Conservation (phyloP, 352 stramenopile genomes). For the Pythium phragmiticola region DNA sequence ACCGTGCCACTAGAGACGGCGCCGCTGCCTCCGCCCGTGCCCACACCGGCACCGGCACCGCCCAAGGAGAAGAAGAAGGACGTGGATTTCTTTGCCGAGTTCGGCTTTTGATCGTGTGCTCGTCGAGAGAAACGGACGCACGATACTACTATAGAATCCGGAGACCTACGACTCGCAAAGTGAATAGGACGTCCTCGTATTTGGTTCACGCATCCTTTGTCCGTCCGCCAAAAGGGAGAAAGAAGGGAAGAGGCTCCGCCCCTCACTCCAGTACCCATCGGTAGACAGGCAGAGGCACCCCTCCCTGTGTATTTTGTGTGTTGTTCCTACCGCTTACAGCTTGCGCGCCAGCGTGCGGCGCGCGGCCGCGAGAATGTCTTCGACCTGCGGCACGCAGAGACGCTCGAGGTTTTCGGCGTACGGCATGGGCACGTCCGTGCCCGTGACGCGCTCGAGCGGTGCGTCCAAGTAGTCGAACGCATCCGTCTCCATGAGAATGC, state of each 20-base stretch:
- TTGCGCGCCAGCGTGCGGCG: slow-evolving; percentile 85
- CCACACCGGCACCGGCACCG: slow-evolving; percentile 24
- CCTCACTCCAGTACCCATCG: no score
- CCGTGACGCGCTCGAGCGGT: slow-evolving; percentile 96
- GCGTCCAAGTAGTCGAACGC: slow-evolving; percentile 99
- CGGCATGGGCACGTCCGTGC: slow-evolving; percentile 98
- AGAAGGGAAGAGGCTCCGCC: no score
- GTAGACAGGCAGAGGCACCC: no score
- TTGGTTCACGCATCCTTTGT: no score
- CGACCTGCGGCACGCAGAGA: slow-evolving; percentile 92
- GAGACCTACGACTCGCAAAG: neutral
- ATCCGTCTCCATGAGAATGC: slow-evolving; percentile 97
- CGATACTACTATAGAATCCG: neutral
- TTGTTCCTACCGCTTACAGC: slow-evolving; percentile 43
- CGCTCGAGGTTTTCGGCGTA: slow-evolving; percentile 97
- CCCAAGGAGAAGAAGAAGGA: slow-evolving; percentile 69
- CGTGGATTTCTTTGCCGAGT: slow-evolving; percentile 85
- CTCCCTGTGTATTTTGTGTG: slow-evolving; percentile 7
- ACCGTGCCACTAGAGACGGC: slow-evolving; percentile 26
- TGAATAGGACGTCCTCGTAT: no score
- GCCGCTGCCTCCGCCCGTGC: slow-evolving; percentile 13
- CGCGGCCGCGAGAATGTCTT: slow-evolving; percentile 92
- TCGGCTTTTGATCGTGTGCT: slow-evolving; percentile 49
- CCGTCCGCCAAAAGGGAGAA: no score
- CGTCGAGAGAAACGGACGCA: neutral